Conservation (phyloP, 495 filamentous ascomycete species). For the Podospora bellae-mahoneyi region DNA sequence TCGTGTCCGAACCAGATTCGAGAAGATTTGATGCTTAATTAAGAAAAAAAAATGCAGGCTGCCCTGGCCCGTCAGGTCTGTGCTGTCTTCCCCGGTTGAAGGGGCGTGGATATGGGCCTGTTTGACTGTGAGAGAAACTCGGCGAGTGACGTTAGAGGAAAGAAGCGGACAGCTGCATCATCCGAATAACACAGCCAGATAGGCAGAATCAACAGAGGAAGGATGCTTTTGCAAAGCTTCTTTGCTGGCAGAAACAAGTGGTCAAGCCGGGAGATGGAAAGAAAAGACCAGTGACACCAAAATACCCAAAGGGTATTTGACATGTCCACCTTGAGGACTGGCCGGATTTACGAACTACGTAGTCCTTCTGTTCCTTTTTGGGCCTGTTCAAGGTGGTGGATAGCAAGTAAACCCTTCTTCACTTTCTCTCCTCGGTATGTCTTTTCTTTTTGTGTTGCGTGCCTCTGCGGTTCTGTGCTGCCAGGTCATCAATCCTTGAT, state of each 20-base stretch:
- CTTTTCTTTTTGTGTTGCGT: slow-evolving; percentile 11
- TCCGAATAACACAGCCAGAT: slow-evolving; percentile 23
- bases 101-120: background rate
- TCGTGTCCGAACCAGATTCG: slow-evolving; percentile 48
- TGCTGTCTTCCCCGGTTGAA: slow-evolving; percentile 12
- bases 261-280: background rate
- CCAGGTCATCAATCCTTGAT: slow-evolving; percentile 27
- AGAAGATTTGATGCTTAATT: slow-evolving; percentile 27
- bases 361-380: background rate
- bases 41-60: slow-evolving; percentile 14
- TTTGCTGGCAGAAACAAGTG: background rate
- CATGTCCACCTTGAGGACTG: background rate
- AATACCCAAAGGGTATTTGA: background rate
- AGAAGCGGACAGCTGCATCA: slow-evolving; percentile 45
- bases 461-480: slow-evolving; percentile 16
- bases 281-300: background rate
- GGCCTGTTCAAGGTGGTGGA: background rate
- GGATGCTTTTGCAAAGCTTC: background rate
- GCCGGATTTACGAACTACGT: background rate
- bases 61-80: slow-evolving; percentile 13
- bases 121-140: slow-evolving; percentile 20
- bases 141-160: slow-evolving; percentile 35
- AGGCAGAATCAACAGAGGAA: slow-evolving; percentile 7
- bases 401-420: background rate
- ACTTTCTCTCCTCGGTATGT: background rate